Evolutionary conservation across 306 rosid species (phyloP), one percentile per base, ranked within the genome.

Genomic region (Vigna unguiculata): DNA sequence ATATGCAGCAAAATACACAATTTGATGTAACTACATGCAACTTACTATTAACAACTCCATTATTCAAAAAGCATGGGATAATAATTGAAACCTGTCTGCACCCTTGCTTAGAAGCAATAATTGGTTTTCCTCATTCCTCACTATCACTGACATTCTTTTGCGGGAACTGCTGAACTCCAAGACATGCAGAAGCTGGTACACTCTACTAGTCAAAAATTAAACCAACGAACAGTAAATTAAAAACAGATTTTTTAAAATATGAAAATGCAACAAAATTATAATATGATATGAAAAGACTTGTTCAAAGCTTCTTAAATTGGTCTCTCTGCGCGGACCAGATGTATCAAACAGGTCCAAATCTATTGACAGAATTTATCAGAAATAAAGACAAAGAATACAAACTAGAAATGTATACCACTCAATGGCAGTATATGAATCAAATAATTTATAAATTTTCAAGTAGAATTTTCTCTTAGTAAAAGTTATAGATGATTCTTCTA

Each of bases 71-170:
- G 73, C 49, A 79, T 53, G 62, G 54, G 66, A 53, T 76, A 58
- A 41, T 58, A 51, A 70, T 71, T 72, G 82, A 84, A 85, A 93
- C 98, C 97, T 93, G 90, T 93, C 98, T 17, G 97, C 98, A 70
- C 98, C 98, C 87, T 93, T 93, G 92, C 91, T 83, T 71, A 93
- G 84, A 82, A 91, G 97, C 71, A 93, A 79, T 19, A 88, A 62
- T 58, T 83, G 86, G 70, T 85, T 80, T 76, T 93, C 93, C 36
- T 58, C 84, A 76, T 80, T 83, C 86, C 90, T 90, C 40, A 93
- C 91, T 66, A 93, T 90, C 82, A 93, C 98, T 15, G 98, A 93
- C 98, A 93, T 93, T 84, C 98, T 81, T 85, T 91, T 93, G 83
- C 98, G 97, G 48, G 91, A 80, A 79, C 97, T 93, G 75, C 90